Evolutionary conservation across 2,329 filamentous ascomycete species (phyloP).

Genomic region (Fusarium sp.): DNA sequence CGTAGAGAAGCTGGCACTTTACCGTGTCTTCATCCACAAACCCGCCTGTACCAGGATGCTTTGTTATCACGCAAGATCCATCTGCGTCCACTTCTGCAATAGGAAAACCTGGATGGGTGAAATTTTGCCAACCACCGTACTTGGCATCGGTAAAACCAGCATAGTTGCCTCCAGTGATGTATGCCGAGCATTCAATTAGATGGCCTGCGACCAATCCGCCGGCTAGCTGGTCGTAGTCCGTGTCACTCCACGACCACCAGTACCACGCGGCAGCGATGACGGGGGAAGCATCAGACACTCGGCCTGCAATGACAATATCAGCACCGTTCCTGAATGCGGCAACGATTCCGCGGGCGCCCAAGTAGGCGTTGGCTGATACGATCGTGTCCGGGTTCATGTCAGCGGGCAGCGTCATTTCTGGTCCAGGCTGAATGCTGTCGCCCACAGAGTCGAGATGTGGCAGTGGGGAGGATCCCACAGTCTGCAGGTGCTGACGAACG

Average conservation of each 20-base stretch:
- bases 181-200: constrained; percentile 62
- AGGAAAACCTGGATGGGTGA: constrained; percentile 56
- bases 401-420: background rate
- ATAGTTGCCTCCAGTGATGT: constrained; percentile 65
- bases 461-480: background rate
- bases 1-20: constrained; percentile 62
- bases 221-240: constrained; percentile 59
- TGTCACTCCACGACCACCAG: constrained; percentile 62
- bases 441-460: constrained; percentile 26
- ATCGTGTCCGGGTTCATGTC: background rate
- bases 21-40: constrained; percentile 51
- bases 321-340: constrained; percentile 52
- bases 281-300: constrained; percentile 58
- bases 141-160: constrained; percentile 51
- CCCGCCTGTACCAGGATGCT: constrained; percentile 57
- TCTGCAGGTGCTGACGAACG: background rate
- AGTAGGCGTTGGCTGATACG: constrained; percentile 59
- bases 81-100: constrained; percentile 60
- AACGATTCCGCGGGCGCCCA: constrained; percentile 59
- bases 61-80: constrained; percentile 61
- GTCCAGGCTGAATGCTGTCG: constrained; percentile 30
- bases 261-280: constrained; percentile 65
- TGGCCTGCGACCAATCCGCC: constrained; percentile 59
- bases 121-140: constrained; percentile 11
- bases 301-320: constrained; percentile 57